phyloP scores from a whole-genome alignment of 1,139 yeast genomes.

The Kazachstania sp. region DNA sequence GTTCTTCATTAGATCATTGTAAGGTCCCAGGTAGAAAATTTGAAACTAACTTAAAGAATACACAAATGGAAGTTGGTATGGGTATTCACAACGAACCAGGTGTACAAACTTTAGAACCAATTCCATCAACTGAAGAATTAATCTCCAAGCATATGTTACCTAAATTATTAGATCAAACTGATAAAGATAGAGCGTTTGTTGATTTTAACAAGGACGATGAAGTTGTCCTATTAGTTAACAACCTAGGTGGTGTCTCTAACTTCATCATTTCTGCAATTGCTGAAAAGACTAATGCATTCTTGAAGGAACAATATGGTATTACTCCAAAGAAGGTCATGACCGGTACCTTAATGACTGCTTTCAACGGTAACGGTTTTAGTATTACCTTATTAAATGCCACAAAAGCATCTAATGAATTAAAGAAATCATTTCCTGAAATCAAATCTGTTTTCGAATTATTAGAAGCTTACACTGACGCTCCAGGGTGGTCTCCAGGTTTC shows the following conservation, averaged over 20 bases:
- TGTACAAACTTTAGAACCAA: slow-evolving; percentile 56
- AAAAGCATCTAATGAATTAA: slow-evolving; percentile 34
- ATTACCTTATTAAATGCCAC: slow-evolving; percentile 65
- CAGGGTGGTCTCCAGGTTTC: slow-evolving; percentile 58
- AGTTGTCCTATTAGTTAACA: slow-evolving; percentile 61
- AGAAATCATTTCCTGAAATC: slow-evolving; percentile 33
- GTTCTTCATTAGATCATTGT: slow-evolving; percentile 83
- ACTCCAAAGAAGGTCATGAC: slow-evolving; percentile 57
- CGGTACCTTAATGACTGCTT: slow-evolving; percentile 75
- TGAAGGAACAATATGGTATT: slow-evolving; percentile 43
- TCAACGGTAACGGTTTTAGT: slow-evolving; percentile 87
- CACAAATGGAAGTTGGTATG: slow-evolving; percentile 83
- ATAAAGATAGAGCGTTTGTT: slow-evolving; percentile 63
- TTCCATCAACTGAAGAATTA: slow-evolving; percentile 57
- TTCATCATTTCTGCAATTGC: slow-evolving; percentile 66
- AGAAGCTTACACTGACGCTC: slow-evolving; percentile 66
- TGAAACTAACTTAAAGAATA: slow-evolving; percentile 45
- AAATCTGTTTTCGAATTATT: slow-evolving; percentile 42
- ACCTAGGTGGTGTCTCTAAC: slow-evolving; percentile 78
- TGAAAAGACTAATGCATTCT: slow-evolving; percentile 37
- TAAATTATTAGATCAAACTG: slow-evolving; percentile 46
- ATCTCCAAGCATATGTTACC: slow-evolving; percentile 44
- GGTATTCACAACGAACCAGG: slow-evolving; percentile 97
- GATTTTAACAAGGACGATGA: slow-evolving; percentile 56
- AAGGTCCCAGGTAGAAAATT: slow-evolving; percentile 73